Base-by-base conservation (phyloP, 1,284 basidiomycete species). In the Apiotrichum akiyoshidainum region DNA sequence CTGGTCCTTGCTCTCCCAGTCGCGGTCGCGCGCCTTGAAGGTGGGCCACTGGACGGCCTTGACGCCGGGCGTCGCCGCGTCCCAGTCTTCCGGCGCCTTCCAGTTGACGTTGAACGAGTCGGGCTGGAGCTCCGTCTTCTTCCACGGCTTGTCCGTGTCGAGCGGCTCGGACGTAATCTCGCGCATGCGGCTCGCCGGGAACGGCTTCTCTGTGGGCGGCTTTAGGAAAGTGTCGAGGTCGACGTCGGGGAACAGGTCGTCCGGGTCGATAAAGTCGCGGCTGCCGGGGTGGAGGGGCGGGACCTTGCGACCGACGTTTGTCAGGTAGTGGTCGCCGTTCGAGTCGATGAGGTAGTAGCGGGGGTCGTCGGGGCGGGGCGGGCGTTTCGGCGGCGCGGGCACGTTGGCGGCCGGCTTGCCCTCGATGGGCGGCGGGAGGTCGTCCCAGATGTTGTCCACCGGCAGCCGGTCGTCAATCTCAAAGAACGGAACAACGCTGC, bases 211-310 rank as follows among this genome's bases (percentile, higher is more conserved):
- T 10, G 16, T 46, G 0, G 72, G 69, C 8, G 65, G 62, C 16
- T 44, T 9, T 47, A 58, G 57, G 61, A 61, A 65, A 55, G 31
- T 16, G 46, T 46, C 54, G 0, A 68, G 46, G 40, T 67, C 59
- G 49, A 78, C 58, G 14, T 77, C 71, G 7, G 70, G 61, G 54
- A 76, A 72, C 14, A 76, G 58, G 8, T 34, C 19, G 2, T 59
- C 51, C 1, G 73, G 61, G 3, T 52, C 44, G 5, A 68, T 58
- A 10, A 75, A 63, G 21, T 64, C 58, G 1, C 60, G 59, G 8
- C 68, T 21, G 42, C 66, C 65, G 1, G 74, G 74, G 58, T 75
- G 67, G 34, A 70, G 50, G 8, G 73, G 71, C 3, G 72, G 63
- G 26, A 71, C 67, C 42, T 60, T 53, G 33, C 44, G 41, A 4